Evolutionary conservation across 2,329 filamentous ascomycete species (phyloP), one percentile per base, ranked within the genome.

Genomic region (Exophiala dermatitidis): DNA sequence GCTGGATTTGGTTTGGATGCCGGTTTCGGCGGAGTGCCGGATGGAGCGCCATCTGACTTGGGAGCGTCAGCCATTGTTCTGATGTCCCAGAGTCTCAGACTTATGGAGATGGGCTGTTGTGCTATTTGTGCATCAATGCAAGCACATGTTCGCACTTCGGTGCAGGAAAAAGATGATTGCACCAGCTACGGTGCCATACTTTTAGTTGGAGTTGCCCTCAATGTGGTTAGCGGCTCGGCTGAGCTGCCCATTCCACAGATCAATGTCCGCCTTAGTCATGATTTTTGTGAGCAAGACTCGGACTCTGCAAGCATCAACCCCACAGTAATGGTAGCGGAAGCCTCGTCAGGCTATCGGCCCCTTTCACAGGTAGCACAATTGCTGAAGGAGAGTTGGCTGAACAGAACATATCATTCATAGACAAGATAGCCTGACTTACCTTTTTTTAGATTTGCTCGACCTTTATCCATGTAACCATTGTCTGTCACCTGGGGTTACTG

Each of bases 1-100:
- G 83, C 86, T 41, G 84, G 85, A 71, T 91, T 91, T 46, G 79
- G 75, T 64, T 74, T 75, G 34, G 67, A 70, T 44, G 72, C 64
- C 58, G 72, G 68, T 61, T 78, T 75, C 28, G 47, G 63, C 55
- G 69, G 61, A 50, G 69, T 71, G 32, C 55, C 56, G 47, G 51
- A 40, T 8, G 60, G 56, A 5, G 56, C 12, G 30, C 46, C 53
- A 53, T 63, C 64, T 53, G 69, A 63, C 55, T 64, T 69, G 33
- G 68, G 62, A 37, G 67, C 57, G 45, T 72, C 69, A 45, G 68
- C 64, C 70, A 72, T 72, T 57, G 52, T 63, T 30, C 29, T 38
- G 49, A 37, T 47, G 28, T 30, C n/a, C 12, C 42, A 31, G 6
- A 32, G 28, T n/a, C 44, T 7, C 7, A 3, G 5, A 8, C 5